Percentiles rank a stretch among this genome's conserved stretches.
phyloP scores from a whole-genome alignment of 345 rosid species.

The Streptanthus diversifolius region DNA sequence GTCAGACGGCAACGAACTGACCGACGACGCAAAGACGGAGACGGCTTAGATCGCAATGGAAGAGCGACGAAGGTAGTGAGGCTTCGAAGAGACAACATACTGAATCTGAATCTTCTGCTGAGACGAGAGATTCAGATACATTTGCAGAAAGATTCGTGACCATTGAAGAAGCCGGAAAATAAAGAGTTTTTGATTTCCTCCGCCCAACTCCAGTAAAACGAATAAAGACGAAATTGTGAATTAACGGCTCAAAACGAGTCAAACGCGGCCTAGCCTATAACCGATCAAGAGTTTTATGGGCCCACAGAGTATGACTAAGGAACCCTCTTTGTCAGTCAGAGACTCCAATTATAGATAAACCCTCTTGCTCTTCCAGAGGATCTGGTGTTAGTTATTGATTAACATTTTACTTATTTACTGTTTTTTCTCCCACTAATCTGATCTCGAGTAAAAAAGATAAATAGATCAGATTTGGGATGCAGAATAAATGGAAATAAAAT shows the following conservation, averaged over 20 bases:
- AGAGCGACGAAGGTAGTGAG: constrained; percentile 40
- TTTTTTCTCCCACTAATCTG: neutral
- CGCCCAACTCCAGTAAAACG: constrained; percentile 4
- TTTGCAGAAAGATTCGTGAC: constrained; percentile 26
- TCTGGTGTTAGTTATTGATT: neutral
- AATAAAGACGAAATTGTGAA: constrained; percentile 31
- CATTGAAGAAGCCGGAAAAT: constrained; percentile 24
- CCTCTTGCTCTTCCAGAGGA: neutral
- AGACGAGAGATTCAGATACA: constrained; percentile 20
- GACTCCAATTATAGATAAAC: neutral
- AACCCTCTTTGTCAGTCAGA: neutral
- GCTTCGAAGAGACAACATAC: constrained; percentile 43
- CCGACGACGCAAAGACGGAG: constrained; percentile 13
- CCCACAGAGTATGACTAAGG: neutral
- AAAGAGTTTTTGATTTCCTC: constrained; percentile 8
- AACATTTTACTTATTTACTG: no score
- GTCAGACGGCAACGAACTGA: constrained; percentile 23
- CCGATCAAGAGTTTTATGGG: neutral
- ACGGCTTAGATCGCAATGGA: constrained; percentile 14
- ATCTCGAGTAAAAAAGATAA: neutral
- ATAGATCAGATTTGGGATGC: neutral
- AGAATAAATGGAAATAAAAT: neutral
- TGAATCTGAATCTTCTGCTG: neutral
- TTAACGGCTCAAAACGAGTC: constrained; percentile 41
- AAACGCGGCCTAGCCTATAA: constrained; percentile 14